These are phyloP conservation scores for Geosmithia morbida DNA, from an alignment of 2,329 filamentous ascomycete genomes.

Conservation along the genomic window DNA sequence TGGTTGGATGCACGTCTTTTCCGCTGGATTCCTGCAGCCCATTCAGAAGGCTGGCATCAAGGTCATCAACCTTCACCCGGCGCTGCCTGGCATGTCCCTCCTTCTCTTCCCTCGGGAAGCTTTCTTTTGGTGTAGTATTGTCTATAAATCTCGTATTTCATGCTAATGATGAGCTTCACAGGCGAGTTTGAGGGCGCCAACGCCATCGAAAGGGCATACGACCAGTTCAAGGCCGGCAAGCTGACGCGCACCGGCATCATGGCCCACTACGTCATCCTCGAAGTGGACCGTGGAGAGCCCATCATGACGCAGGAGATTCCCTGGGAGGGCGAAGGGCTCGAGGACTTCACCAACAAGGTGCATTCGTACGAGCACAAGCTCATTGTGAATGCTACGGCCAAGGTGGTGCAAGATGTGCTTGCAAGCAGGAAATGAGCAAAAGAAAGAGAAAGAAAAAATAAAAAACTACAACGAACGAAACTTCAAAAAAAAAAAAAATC, in stretches of 20 bases:
- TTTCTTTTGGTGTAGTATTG: too few species aligned
- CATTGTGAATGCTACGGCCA: constrained; percentile 59
- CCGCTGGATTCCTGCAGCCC: constrained; percentile 53
- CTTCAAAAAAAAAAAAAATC: background rate
- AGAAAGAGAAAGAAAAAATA: background rate
- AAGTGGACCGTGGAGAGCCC: constrained; percentile 68
- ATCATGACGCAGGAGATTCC: constrained; percentile 58
- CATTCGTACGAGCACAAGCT: constrained; percentile 64
- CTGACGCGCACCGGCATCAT: constrained; percentile 70
- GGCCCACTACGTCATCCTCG: constrained; percentile 70
- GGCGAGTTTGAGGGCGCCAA: constrained; percentile 63
- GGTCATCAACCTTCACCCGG: constrained; percentile 75
- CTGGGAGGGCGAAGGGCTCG: constrained; percentile 47
- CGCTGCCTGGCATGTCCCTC: constrained; percentile 1
- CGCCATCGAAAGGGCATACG: constrained; percentile 67
- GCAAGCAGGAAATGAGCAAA: background rate
- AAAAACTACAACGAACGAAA: background rate
- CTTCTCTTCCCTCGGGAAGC: background rate
- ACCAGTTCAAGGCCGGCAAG: constrained; percentile 50
- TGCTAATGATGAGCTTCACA: constrained; percentile 9
- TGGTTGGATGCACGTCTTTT: constrained; percentile 80
- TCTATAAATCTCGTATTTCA: too few species aligned
- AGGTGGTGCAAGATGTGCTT: constrained; percentile 26
- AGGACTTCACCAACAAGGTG: constrained; percentile 56
- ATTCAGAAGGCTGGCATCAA: constrained; percentile 45